Conservation (phyloP, 2,329 filamentous ascomycete species). For the Myriosclerotinia scirpicola region DNA sequence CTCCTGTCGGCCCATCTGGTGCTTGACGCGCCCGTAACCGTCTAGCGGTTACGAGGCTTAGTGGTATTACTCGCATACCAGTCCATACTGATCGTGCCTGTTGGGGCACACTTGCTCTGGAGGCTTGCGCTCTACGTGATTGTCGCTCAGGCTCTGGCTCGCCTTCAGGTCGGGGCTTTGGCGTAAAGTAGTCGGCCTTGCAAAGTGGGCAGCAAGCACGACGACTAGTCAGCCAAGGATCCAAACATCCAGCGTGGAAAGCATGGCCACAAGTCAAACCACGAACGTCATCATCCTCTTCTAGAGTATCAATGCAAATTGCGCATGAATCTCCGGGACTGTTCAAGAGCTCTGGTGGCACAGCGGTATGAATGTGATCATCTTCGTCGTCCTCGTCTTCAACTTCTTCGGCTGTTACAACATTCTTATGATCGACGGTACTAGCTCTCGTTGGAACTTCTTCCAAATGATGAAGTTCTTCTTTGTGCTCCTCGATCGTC, state of each 20-base stretch:
- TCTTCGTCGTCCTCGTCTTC: conserved; percentile 73
- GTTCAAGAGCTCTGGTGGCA: conserved; percentile 76
- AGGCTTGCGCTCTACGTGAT: conserved; percentile 28
- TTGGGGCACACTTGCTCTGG: conserved; percentile 35
- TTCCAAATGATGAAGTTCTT: conserved; percentile 36
- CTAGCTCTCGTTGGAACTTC: conserved; percentile 37
- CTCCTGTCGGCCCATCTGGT: conserved; percentile 5
- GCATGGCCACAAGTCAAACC: conserved; percentile 95
- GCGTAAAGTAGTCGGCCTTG: conserved; percentile 96
- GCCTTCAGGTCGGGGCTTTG: conserved; percentile 71
- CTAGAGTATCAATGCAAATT: conserved; percentile 91
- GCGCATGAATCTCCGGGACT: conserved; percentile 91
- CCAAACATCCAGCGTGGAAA: conserved; percentile 93
- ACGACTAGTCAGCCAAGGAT: conserved; percentile 93
- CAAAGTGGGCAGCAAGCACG: conserved; percentile 95
- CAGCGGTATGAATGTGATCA: conserved; percentile 75
- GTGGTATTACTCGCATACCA: conserved; percentile 35
- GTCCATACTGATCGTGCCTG: conserved; percentile 36
- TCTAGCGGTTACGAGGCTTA: conserved; percentile 29
- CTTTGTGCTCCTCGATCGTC: conserved; percentile 28
- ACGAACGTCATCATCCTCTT: conserved; percentile 93
- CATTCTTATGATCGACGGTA: conserved; percentile 44
- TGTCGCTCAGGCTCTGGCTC: conserved; percentile 37
- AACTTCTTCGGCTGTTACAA: conserved; percentile 46
- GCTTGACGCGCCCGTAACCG: conserved; percentile 7